A percentile compares a stretch with the other conserved stretches of the same genome.
These are phyloP conservation scores for Drechmeria coniospora DNA, from an alignment of 2,329 filamentous ascomycete genomes.

Conservation along the genomic window DNA sequence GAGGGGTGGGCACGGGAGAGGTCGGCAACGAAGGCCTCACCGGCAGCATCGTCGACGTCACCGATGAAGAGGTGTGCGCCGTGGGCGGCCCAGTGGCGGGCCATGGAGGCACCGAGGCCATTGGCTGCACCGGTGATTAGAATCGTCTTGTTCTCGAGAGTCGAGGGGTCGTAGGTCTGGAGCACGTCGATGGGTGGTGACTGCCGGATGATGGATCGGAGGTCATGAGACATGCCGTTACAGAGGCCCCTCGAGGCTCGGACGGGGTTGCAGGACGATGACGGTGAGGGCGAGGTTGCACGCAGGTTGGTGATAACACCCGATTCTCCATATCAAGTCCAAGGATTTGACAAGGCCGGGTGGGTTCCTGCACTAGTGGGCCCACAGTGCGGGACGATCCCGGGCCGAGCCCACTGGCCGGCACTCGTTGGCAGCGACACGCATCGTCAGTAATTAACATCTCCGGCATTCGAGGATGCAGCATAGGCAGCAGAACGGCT, in stretches of 20 bases:
- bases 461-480: no score
- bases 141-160: conserved; percentile 39
- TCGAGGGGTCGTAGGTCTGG: conserved; percentile 25
- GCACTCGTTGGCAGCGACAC: no score
- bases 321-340: no score
- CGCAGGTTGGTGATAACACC: no score
- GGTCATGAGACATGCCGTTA: conserved; percentile 3
- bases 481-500: no score
- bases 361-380: no score
- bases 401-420: no score
- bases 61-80: conserved; percentile 48
- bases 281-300: no score
- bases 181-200: conserved; percentile 31
- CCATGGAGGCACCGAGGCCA: conserved; percentile 41
- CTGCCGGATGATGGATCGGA: conserved; percentile 12
- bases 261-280: no score
- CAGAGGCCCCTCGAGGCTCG: not conserved
- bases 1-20: conserved; percentile 24
- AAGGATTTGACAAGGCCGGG: no score
- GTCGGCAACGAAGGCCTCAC: conserved; percentile 37
- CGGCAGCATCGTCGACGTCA: conserved; percentile 40
- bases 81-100: conserved; percentile 34
- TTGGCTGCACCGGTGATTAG: conserved; percentile 50
- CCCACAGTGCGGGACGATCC: no score
- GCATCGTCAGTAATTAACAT: no score